These are phyloP conservation scores for Phytopythium montanum DNA, from an alignment of 352 stramenopile species.

Conservation along the genomic window DNA sequence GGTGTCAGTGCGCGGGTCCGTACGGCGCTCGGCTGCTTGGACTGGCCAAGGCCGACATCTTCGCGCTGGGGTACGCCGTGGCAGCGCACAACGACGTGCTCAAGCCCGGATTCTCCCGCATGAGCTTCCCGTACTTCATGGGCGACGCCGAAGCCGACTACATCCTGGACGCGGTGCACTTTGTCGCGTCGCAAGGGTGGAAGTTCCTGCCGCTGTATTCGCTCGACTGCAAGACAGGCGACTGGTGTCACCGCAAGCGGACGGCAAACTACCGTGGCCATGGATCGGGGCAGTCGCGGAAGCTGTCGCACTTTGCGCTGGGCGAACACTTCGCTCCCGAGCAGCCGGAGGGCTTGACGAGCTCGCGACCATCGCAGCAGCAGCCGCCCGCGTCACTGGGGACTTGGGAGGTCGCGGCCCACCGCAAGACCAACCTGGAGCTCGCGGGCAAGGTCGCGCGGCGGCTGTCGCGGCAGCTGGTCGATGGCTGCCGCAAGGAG, in stretches of 20 bases:
- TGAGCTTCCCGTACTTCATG: constrained; percentile 91
- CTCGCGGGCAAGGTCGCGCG: neutral
- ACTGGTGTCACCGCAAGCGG: constrained; percentile 67
- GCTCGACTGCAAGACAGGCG: constrained; percentile 93
- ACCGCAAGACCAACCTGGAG: constrained; percentile 7
- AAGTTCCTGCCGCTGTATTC: constrained; percentile 93
- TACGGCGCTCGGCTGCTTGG: constrained; percentile 93
- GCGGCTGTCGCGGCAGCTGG: neutral
- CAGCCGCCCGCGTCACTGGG: neutral
- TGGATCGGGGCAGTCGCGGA: neutral
- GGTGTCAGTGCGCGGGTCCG: constrained; percentile 90
- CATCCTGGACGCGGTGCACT: constrained; percentile 90
- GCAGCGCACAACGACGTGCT: constrained; percentile 91
- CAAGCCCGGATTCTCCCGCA: constrained; percentile 91
- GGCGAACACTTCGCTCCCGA: neutral
- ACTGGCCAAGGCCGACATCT: constrained; percentile 62
- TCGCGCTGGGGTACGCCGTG: constrained; percentile 79
- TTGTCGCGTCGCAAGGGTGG: constrained; percentile 91
- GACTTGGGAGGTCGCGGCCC: constrained; percentile 4
- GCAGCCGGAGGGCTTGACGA: neutral
- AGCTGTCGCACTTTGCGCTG: neutral
- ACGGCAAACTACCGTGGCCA: neutral
- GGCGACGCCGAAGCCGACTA: constrained; percentile 88
- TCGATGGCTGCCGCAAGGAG: neutral
- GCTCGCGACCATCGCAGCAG: neutral